A percentile compares a stretch with the other conserved stretches of the same genome.
Conservation (phyloP, 768 basidiomycete genomes). For the Boletus bicolor region DNA sequence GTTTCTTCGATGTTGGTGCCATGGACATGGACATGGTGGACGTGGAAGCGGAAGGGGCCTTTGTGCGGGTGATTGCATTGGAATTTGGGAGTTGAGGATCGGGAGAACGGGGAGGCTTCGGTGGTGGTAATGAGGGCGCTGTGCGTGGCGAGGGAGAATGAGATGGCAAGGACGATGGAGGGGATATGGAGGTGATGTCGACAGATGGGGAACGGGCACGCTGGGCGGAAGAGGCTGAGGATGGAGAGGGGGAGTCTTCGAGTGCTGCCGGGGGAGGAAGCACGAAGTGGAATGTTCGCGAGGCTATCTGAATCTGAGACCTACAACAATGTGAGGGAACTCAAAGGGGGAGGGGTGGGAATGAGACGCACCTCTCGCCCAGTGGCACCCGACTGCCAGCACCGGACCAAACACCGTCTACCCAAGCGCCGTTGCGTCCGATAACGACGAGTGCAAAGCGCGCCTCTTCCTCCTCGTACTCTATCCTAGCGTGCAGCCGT, state of each 20-base stretch:
- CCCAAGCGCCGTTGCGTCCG: slow-evolving; percentile 98
- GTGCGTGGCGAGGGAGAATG: slow-evolving; percentile 64
- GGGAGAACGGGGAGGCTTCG: slow-evolving; percentile 46
- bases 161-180: slow-evolving; percentile 77
- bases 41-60: slow-evolving; percentile 32
- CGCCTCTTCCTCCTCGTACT: slow-evolving; percentile 87
- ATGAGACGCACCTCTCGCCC: slow-evolving; percentile 63
- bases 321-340: slow-evolving; percentile 39
- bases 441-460: slow-evolving; percentile 87
- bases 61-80: slow-evolving; percentile 49
- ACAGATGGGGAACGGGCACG: slow-evolving; percentile 75
- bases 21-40: slow-evolving; percentile 6
- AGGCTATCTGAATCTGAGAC: slow-evolving; percentile 95
- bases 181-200: slow-evolving; percentile 77
- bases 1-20: slow-evolving; percentile 53
- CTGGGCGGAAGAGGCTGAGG: slow-evolving; percentile 67
- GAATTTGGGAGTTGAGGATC: slow-evolving; percentile 61
- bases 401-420: slow-evolving; percentile 94
- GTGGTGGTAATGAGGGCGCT: slow-evolving; percentile 40
- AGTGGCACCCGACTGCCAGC: slow-evolving; percentile 85
- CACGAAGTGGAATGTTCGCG: slow-evolving; percentile 94
- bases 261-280: slow-evolving; percentile 83
- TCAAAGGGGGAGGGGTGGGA: not conserved
- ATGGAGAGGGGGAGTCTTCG: slow-evolving; percentile 79
- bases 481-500: slow-evolving; percentile 93